These are phyloP conservation scores for Populus trichocarpa DNA, from an alignment of 441 rosid species.

Conservation along the genomic window DNA sequence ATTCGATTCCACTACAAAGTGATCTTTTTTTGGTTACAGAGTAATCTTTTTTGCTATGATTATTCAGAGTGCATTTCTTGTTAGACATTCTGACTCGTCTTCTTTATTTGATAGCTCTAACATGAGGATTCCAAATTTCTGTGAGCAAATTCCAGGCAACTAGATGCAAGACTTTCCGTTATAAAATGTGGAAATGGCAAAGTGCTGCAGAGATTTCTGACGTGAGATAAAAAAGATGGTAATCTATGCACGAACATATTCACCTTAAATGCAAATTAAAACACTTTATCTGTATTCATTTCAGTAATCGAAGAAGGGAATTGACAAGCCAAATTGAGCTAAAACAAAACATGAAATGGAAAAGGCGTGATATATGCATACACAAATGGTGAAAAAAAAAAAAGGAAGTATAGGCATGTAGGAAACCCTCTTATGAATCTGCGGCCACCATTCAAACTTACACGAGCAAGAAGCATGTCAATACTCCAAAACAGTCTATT, in stretches of 20 bases:
- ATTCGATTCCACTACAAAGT: neutral
- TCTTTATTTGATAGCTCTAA: no score
- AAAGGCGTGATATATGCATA: neutral
- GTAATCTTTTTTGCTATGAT: neutral
- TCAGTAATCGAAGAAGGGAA: neutral
- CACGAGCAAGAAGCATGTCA: neutral
- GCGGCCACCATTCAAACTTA: neutral
- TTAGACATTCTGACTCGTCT: no score
- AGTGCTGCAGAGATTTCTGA: neutral
- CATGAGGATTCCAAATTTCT: no score
- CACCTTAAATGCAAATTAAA: neutral
- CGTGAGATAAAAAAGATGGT: neutral
- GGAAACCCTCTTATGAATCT: constrained; percentile 1
- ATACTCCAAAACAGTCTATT: neutral
- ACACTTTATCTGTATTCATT: neutral
- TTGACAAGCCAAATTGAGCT: neutral
- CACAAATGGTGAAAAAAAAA: neutral
- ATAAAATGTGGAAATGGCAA: neutral
- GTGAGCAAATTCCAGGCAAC: neutral
- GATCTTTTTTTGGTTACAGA: neutral
- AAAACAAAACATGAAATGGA: neutral
- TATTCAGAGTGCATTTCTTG: neutral
- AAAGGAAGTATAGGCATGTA: neutral
- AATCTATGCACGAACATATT: neutral
- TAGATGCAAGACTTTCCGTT: neutral